Percentiles rank a stretch among this genome's conserved stretches.
These are phyloP conservation scores for Novakomyces olei DNA, from an alignment of 805 yeast genomes.

Conservation along the genomic window DNA sequence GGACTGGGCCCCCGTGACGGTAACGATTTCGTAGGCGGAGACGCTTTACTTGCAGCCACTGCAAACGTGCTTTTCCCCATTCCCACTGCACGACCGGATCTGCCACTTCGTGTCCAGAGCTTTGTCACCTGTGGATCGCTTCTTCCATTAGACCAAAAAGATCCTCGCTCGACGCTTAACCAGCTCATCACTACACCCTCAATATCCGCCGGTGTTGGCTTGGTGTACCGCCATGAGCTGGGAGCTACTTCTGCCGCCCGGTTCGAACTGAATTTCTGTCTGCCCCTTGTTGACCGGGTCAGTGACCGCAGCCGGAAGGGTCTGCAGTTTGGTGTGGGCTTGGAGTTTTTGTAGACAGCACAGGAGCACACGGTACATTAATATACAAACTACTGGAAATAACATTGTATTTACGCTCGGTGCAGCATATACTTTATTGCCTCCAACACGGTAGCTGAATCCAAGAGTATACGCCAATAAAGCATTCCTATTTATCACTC, in stretches of 20 bases:
- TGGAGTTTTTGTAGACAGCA: conserved; percentile 27
- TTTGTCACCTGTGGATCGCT: conserved; percentile 48
- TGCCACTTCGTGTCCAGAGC: conserved; percentile 39
- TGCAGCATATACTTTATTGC: no score
- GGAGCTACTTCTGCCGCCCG: conserved; percentile 44
- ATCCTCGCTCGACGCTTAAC: conserved; percentile 9
- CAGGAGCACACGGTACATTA: no score
- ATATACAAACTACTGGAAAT: no score
- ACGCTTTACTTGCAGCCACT: conserved; percentile 33
- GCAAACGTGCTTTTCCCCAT: conserved; percentile 35
- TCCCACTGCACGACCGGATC: conserved; percentile 27
- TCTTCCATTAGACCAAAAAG: conserved; percentile 11
- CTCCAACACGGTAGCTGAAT: no score
- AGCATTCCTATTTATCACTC: no score
- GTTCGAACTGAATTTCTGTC: conserved; percentile 40
- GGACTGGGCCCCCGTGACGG: conserved; percentile 41
- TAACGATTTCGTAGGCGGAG: conserved; percentile 46
- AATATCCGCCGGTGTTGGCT: conserved; percentile 34
- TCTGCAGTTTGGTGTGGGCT: conserved; percentile 41
- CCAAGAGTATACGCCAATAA: no score
- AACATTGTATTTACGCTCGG: no score
- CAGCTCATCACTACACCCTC: conserved; percentile 24
- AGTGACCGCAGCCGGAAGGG: conserved; percentile 38
- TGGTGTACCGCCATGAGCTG: no score
- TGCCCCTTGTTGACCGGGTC: conserved; percentile 34